These are phyloP conservation scores for Chlamydomonas sp. DNA, from an alignment of 139 green algal genomes.

Conservation along the genomic window DNA sequence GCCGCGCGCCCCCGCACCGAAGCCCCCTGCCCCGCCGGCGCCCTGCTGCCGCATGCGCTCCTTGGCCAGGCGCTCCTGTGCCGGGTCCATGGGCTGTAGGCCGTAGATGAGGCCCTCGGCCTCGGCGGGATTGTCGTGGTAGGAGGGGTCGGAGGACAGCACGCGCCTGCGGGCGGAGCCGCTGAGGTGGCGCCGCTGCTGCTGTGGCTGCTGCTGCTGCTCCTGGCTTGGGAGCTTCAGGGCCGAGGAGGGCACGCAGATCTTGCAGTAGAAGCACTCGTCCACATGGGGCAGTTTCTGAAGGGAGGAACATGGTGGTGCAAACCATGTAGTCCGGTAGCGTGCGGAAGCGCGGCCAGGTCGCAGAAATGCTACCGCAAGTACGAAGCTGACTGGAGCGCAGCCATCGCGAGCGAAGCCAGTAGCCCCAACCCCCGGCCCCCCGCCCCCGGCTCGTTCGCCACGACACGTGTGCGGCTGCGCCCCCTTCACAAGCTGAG, in stretches of 20 bases:
- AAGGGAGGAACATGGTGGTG: background rate
- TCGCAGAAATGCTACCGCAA: too few species aligned
- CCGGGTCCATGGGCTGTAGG: background rate
- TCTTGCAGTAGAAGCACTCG: constrained; percentile 50
- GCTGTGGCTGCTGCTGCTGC: background rate
- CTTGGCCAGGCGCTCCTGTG: background rate
- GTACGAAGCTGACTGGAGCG: too few species aligned
- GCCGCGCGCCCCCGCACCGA: background rate
- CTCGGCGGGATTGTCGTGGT: constrained; percentile 11
- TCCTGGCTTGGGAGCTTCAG: background rate
- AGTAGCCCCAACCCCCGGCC: too few species aligned
- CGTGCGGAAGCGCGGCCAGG: background rate
- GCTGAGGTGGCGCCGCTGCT: background rate
- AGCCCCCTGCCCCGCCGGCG: too few species aligned
- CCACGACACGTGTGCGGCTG: too few species aligned
- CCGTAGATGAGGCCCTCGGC: constrained; percentile 34
- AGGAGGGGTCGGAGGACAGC: background rate
- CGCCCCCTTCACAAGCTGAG: too few species aligned
- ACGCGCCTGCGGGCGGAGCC: background rate
- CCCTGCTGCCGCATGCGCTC: background rate
- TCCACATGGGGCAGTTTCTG: constrained; percentile 48
- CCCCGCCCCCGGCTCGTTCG: too few species aligned
- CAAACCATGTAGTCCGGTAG: background rate
- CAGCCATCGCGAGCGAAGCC: too few species aligned
- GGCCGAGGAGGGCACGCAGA: constrained; percentile 33